A percentile compares a stretch with the other conserved stretches of the same genome.
These are phyloP conservation scores for Saccharum officinarum DNA, from an alignment of 176 grass and related monocot genomes.

Conservation along the genomic window DNA sequence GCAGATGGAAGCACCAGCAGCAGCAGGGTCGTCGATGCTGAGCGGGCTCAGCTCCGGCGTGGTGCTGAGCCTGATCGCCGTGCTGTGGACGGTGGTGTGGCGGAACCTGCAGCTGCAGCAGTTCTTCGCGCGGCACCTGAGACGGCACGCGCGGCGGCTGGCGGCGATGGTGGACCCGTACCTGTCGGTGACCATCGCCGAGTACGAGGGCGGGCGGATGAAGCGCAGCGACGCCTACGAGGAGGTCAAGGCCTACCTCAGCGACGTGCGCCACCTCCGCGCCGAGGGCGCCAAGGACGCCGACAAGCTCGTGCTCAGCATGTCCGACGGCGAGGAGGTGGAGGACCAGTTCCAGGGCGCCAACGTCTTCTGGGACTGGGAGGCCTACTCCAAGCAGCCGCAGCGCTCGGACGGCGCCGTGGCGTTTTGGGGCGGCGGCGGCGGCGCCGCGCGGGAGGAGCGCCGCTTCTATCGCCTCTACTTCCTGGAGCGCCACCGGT, in stretches of 20 bases:
- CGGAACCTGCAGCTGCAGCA: conserved; percentile 46
- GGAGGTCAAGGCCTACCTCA: conserved; percentile 63
- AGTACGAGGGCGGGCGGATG: conserved; percentile 47
- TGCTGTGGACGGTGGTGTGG: conserved; percentile 51
- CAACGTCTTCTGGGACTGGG: conserved; percentile 44
- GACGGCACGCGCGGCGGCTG: conserved; percentile 32
- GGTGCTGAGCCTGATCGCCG: conserved; percentile 43
- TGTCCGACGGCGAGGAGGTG: conserved; percentile 56
- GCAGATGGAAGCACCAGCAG: background rate
- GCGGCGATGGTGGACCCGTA: conserved; percentile 54
- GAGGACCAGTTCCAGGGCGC: conserved; percentile 22
- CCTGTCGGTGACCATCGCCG: conserved; percentile 46
- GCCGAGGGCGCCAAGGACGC: conserved; percentile 46
- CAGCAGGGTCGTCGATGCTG: background rate
- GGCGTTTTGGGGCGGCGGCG: background rate
- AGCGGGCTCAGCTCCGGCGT: conserved; percentile 46
- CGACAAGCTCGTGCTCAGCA: conserved; percentile 47
- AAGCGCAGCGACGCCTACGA: conserved; percentile 48
- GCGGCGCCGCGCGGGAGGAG: conserved; percentile 11
- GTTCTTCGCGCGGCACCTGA: conserved; percentile 31
- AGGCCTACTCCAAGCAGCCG: background rate
- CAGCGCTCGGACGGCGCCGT: background rate
- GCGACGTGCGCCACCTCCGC: conserved; percentile 34
- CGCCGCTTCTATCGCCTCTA: conserved; percentile 44
- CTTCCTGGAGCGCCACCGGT: conserved; percentile 49